Conservation (phyloP, 306 rosid species). For the Glycine tomentella region DNA sequence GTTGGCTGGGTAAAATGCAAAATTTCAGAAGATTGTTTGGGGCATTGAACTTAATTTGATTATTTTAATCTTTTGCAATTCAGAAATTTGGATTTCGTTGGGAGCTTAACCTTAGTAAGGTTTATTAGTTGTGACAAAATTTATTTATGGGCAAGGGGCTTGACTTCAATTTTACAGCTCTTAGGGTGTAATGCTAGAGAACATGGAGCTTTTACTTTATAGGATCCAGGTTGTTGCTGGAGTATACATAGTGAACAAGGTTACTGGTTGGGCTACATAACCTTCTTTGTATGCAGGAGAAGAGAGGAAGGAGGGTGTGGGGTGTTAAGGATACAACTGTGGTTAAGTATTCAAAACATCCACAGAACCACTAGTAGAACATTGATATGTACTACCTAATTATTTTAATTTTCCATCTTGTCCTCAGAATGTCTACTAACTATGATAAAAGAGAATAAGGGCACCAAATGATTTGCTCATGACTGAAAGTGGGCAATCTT, state of each 20-base stretch:
- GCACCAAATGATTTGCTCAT: not conserved
- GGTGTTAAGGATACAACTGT: not conserved
- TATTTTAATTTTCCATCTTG: not conserved
- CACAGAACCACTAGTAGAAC: not conserved
- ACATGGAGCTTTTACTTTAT: not conserved
- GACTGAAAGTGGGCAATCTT: conserved; percentile 12
- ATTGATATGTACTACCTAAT: conserved; percentile 1
- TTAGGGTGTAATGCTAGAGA: conserved; percentile 13
- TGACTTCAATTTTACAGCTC: not conserved
- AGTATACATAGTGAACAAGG: conserved; percentile 12
- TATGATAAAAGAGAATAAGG: conserved; percentile 19
- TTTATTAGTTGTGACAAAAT: conserved; percentile 5
- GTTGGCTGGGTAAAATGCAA: not conserved
- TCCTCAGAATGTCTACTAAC: not conserved
- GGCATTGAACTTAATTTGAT: not conserved
- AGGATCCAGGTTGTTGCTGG: conserved; percentile 35
- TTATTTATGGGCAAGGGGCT: not conserved
- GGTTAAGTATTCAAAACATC: not conserved
- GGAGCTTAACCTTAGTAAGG: not conserved
- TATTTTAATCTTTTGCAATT: not conserved
- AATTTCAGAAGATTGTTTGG: not conserved
- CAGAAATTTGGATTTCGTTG: conserved; percentile 1
- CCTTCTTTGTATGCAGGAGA: conserved; percentile 15
- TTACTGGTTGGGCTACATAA: not conserved
- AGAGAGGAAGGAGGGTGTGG: not conserved